phyloP scores from a whole-genome alignment of 345 rosid genomes.

The Pistacia integerrima region DNA sequence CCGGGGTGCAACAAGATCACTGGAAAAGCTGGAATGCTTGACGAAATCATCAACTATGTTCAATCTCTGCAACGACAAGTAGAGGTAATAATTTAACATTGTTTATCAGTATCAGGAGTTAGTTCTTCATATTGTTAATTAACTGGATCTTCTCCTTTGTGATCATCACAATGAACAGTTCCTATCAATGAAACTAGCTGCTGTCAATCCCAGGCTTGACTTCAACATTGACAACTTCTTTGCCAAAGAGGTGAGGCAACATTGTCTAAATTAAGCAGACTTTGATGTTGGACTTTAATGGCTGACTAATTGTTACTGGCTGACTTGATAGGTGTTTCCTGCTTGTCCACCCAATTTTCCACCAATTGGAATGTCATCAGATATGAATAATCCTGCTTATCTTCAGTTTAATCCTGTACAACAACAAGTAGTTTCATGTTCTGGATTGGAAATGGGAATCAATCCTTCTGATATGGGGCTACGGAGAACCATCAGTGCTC shows the following conservation, averaged over 20 bases:
- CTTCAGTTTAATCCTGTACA: slow-evolving; percentile 54
- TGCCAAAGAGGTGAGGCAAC: slow-evolving; percentile 49
- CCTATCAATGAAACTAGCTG: slow-evolving; percentile 72
- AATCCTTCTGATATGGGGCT: slow-evolving; percentile 48
- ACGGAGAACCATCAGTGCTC: slow-evolving; percentile 47
- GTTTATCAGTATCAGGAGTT: background rate
- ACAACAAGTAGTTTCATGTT: slow-evolving; percentile 49
- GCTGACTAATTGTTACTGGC: background rate
- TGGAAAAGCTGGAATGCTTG: slow-evolving; percentile 88
- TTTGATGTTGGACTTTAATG: no score
- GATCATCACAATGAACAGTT: slow-evolving; percentile 44
- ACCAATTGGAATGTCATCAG: slow-evolving; percentile 50
- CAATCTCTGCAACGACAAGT: slow-evolving; percentile 80
- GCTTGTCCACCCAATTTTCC: slow-evolving; percentile 38
- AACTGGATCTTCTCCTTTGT: background rate
- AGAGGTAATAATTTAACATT: slow-evolving; percentile 42
- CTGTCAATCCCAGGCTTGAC: slow-evolving; percentile 63
- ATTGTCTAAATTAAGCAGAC: background rate
- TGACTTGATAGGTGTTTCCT: slow-evolving; percentile 38
- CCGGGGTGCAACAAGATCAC: slow-evolving; percentile 75
- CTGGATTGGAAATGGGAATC: slow-evolving; percentile 53
- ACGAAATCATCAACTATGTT: slow-evolving; percentile 80
- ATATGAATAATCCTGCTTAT: slow-evolving; percentile 47
- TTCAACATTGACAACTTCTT: slow-evolving; percentile 52
- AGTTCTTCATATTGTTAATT: slow-evolving; percentile 1